phyloP scores from a whole-genome alignment of 2,329 filamentous ascomycete genomes.

The Coccinonectria pachysandricola region DNA sequence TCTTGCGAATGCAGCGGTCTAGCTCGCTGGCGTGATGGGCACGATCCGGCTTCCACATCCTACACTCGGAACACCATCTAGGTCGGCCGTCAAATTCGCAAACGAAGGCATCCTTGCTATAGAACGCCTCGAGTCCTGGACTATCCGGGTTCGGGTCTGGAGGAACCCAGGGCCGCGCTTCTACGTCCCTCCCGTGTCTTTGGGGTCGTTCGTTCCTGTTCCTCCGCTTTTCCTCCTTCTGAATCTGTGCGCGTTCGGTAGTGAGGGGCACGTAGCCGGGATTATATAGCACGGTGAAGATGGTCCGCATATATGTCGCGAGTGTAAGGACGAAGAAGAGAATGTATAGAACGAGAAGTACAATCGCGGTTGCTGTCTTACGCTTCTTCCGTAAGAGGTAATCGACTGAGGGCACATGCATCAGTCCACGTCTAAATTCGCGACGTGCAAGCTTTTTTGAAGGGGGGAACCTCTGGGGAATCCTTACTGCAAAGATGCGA shows the following conservation, averaged over 20 bases:
- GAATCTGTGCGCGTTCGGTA: conserved; percentile 29
- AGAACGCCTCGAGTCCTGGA: conserved; percentile 64
- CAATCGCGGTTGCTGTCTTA: conserved; percentile 49
- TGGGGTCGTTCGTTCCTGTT: conserved; percentile 12
- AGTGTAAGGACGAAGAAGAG: conserved; percentile 58
- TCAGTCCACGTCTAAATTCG: conserved; percentile 1
- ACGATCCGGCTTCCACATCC: conserved; percentile 80
- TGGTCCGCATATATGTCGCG: conserved; percentile 58
- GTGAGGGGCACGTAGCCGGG: conserved; percentile 62
- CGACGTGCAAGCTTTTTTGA: not conserved
- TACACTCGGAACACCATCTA: conserved; percentile 74
- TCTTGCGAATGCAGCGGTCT: conserved; percentile 71
- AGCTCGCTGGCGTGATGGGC: conserved; percentile 80
- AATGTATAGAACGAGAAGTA: conserved; percentile 63
- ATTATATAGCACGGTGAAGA: conserved; percentile 56
- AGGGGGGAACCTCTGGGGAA: conserved; percentile 1
- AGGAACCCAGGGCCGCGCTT: conserved; percentile 22
- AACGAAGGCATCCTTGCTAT: conserved; percentile 71
- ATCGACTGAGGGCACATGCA: conserved; percentile 36
- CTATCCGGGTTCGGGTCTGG: conserved; percentile 46
- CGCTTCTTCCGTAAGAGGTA: conserved; percentile 50
- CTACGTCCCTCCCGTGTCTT: conserved; percentile 17
- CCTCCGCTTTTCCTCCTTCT: conserved; percentile 23
- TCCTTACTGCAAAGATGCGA: conserved; percentile 56
- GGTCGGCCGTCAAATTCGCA: conserved; percentile 79